These are phyloP conservation scores for Ensete glaucum DNA, from an alignment of 176 grass and related monocot genomes.

Conservation along the genomic window DNA sequence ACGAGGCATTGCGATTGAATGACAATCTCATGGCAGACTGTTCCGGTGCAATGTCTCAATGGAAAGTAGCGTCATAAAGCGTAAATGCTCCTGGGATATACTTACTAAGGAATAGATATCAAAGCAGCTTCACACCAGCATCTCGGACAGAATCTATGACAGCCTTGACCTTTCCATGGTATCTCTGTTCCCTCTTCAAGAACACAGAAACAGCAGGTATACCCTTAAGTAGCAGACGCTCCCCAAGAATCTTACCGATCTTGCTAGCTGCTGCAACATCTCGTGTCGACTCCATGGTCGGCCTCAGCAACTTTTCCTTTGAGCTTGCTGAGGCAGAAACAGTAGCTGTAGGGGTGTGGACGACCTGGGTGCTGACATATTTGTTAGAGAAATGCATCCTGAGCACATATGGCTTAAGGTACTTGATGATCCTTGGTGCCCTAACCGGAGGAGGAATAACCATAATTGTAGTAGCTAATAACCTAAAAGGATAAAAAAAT, in stretches of 20 bases:
- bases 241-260: constrained; percentile 67
- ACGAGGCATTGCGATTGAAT: too few relatives aligned
- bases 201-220: constrained; percentile 71
- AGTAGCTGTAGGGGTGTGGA: constrained; percentile 55
- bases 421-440: constrained; percentile 43
- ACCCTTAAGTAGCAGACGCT: constrained; percentile 62
- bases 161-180: constrained; percentile 78
- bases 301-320: constrained; percentile 62
- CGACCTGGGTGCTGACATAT: constrained; percentile 49
- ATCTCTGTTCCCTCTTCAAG: constrained; percentile 65
- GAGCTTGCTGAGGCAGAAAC: constrained; percentile 60
- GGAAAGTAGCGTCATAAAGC: too few relatives aligned
- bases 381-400: constrained; percentile 83
- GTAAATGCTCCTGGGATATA: neutral
- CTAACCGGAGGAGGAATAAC: constrained; percentile 62
- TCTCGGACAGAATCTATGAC: constrained; percentile 64
- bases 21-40: too few relatives aligned
- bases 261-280: constrained; percentile 58
- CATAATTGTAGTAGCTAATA: constrained; percentile 23
- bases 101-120: neutral
- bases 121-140: constrained; percentile 60
- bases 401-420: constrained; percentile 60
- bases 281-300: constrained; percentile 49
- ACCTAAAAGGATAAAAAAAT: neutral
- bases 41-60: too few relatives aligned